Conservation (phyloP, 176 grass and related monocot species). For the Carex scoparia region DNA sequence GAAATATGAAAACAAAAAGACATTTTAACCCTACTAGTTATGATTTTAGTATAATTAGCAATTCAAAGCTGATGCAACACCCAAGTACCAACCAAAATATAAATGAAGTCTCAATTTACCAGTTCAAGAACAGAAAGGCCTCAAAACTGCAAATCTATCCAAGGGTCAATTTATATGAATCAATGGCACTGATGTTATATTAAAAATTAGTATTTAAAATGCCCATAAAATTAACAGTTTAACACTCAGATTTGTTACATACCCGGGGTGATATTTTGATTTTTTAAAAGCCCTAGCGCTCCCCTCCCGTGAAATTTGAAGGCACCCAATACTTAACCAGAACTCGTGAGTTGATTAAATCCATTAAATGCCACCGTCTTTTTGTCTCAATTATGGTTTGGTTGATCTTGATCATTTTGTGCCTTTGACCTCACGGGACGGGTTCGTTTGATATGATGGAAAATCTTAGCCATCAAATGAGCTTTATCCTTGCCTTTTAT, state of each 20-base stretch:
- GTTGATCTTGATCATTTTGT: neutral
- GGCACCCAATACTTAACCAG: neutral
- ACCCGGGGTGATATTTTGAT: neutral
- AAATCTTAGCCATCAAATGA: neutral
- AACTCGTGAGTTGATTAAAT: neutral
- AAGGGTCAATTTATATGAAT: neutral
- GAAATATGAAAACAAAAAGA: no score
- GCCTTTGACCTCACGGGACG: neutral
- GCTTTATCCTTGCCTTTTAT: neutral
- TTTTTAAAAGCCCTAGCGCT: neutral
- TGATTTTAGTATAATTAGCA: neutral
- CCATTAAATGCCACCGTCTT: neutral
- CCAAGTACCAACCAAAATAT: no score
- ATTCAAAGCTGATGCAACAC: no score
- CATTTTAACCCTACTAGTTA: no score
- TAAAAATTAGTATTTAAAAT: neutral
- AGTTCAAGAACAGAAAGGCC: neutral
- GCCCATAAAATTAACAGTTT: neutral
- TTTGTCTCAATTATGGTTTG: neutral
- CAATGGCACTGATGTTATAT: neutral
- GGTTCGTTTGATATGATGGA: neutral
- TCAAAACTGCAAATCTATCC: neutral
- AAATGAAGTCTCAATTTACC: neutral
- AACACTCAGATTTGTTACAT: neutral
- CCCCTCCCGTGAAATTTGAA: slow-evolving; percentile 4